Conservation (phyloP, 73 alveolate genomes). For the Durusdinium trenchii region DNA sequence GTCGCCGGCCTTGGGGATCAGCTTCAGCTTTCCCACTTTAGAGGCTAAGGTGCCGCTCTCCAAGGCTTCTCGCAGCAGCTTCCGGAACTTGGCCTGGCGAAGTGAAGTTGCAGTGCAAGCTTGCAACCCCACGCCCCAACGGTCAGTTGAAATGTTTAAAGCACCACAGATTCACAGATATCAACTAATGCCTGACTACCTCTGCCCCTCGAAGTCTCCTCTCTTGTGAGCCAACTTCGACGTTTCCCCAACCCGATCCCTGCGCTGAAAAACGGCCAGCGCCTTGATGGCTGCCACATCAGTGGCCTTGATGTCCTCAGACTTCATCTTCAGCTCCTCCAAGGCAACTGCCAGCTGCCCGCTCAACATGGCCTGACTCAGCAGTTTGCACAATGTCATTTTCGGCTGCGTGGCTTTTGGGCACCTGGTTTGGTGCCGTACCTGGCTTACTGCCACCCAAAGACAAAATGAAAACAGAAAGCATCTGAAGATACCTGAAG, state of each 20-base stretch:
- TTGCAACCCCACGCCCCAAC: not conserved
- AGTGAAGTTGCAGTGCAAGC: not conserved
- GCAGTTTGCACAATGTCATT: not conserved
- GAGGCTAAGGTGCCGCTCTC: conserved; percentile 31
- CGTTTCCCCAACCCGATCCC: not conserved
- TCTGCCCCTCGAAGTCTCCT: not conserved
- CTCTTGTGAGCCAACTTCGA: not conserved
- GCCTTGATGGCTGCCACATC: conserved; percentile 78
- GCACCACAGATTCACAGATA: not conserved
- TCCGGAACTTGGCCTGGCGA: conserved; percentile 50
- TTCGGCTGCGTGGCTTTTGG: too few species aligned
- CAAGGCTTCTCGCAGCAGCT: conserved; percentile 68
- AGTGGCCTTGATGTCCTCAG: not conserved
- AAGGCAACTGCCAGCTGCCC: conserved; percentile 41
- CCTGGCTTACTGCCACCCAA: too few species aligned
- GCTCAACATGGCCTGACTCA: conserved; percentile 6
- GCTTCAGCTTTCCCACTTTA: conserved; percentile 63
- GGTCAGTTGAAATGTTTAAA: not conserved
- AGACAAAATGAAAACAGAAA: too few species aligned
- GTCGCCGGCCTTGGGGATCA: conserved; percentile 65
- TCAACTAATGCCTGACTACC: not conserved
- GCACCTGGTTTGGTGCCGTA: too few species aligned
- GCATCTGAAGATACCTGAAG: too few species aligned
- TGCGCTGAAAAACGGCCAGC: not conserved
- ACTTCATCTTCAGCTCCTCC: conserved; percentile 49